A percentile compares a stretch with the other conserved stretches of the same genome.
Evolutionary conservation across 441 rosid genomes (phyloP).

Genomic region (Jatropha podagrica): DNA sequence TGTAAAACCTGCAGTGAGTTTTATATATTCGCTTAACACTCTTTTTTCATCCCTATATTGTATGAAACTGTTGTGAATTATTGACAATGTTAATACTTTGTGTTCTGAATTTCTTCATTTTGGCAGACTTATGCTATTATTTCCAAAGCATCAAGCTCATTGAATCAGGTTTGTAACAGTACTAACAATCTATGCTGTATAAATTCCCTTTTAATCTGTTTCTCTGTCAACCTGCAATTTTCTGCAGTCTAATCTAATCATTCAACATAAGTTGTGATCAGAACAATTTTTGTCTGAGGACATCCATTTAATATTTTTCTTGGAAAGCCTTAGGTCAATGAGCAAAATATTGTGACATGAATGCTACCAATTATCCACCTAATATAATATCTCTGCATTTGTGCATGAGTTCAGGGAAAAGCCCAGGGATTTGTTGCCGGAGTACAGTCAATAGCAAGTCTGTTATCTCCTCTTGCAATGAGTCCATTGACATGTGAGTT

Average conservation of each 20-base stretch:
- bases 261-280: not conserved
- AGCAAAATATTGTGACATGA: not conserved
- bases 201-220: not conserved
- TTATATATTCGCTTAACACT: not conserved
- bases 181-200: not conserved
- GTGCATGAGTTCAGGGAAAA: constrained; percentile 38
- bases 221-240: not conserved
- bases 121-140: constrained; percentile 57
- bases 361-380: too few species aligned
- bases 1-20: constrained; percentile 49
- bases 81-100: not conserved
- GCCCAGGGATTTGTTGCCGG: constrained; percentile 61
- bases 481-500: constrained; percentile 57
- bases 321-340: not conserved
- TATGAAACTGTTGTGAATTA: not conserved
- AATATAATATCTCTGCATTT: not conserved
- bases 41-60: not conserved
- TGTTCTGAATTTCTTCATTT: not conserved
- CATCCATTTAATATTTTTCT: not conserved
- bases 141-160: constrained; percentile 51
- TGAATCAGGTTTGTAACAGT: constrained; percentile 40
- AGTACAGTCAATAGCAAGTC: constrained; percentile 48
- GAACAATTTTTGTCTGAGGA: not conserved
- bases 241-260: not conserved
- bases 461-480: constrained; percentile 54